Evolutionary conservation across 2,329 filamentous ascomycete species (phyloP).

Genomic region (Sporothrix brasiliensis): DNA sequence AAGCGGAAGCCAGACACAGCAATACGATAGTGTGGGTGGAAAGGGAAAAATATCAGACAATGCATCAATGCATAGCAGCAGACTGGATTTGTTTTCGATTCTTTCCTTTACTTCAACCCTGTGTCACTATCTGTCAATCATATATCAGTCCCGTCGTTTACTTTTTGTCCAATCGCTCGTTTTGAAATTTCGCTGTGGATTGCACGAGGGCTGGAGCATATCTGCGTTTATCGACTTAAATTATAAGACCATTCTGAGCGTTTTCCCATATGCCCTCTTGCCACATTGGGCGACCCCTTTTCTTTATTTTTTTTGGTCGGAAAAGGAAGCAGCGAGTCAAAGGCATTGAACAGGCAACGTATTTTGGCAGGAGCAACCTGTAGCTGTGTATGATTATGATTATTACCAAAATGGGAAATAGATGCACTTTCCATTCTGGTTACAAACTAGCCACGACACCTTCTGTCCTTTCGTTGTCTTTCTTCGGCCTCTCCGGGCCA

Average conservation of each 20-base stretch:
- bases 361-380: not conserved
- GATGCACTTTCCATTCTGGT: slow-evolving; percentile 17
- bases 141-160: not conserved
- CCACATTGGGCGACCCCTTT: not conserved
- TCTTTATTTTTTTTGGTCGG: not conserved
- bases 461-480: not conserved
- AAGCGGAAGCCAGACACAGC: not conserved
- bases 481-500: not conserved
- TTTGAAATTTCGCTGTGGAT: not conserved
- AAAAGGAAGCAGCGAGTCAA: not conserved
- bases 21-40: not conserved
- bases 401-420: slow-evolving; percentile 5
- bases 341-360: too few species aligned
- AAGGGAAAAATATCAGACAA: not conserved
- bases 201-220: not conserved
- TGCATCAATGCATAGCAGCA: slow-evolving; percentile 5
- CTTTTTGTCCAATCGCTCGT: not conserved
- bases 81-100: slow-evolving; percentile 27
- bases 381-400: not conserved
- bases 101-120: not conserved
- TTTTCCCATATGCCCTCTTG: too few species aligned
- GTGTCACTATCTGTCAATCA: slow-evolving; percentile 2
- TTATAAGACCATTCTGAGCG: too few species aligned
- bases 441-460: not conserved
- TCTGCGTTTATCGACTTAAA: not conserved